Conservation (phyloP, 176 grass and related monocot genomes). For the Eragrostis curvula region DNA sequence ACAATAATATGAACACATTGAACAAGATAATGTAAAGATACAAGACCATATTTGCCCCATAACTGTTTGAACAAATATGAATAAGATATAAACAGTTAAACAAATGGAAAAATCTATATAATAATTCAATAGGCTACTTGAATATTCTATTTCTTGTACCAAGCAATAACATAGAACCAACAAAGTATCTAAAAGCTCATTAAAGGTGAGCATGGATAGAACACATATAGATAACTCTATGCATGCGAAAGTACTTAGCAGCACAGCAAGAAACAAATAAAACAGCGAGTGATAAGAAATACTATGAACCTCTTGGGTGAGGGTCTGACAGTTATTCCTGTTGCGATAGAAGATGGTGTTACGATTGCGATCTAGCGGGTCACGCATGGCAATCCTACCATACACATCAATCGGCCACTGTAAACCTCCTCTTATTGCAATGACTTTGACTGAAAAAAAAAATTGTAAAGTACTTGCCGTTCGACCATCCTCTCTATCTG, state of each 20-base stretch:
- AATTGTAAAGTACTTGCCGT: background rate
- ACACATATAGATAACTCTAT: background rate
- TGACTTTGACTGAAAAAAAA: conserved; percentile 7
- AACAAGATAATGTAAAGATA: background rate
- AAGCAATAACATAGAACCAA: background rate
- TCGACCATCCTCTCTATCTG: background rate
- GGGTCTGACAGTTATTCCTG: background rate
- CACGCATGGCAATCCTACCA: background rate
- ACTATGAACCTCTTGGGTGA: background rate
- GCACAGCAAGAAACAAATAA: background rate
- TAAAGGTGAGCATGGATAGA: background rate
- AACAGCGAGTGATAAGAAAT: background rate
- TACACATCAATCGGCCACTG: background rate
- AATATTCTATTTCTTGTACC: background rate
- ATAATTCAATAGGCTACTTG: background rate
- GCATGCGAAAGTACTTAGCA: background rate
- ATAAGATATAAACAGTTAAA: background rate
- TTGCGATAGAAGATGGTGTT: background rate
- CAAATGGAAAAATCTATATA: background rate
- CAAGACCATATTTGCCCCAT: background rate
- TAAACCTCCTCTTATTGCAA: background rate
- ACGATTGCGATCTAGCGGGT: background rate
- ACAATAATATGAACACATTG: background rate
- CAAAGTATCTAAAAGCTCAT: background rate
- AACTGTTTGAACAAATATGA: background rate